Base-by-base conservation (phyloP, 805 yeast species). In the Martiniozyma abietophila region DNA sequence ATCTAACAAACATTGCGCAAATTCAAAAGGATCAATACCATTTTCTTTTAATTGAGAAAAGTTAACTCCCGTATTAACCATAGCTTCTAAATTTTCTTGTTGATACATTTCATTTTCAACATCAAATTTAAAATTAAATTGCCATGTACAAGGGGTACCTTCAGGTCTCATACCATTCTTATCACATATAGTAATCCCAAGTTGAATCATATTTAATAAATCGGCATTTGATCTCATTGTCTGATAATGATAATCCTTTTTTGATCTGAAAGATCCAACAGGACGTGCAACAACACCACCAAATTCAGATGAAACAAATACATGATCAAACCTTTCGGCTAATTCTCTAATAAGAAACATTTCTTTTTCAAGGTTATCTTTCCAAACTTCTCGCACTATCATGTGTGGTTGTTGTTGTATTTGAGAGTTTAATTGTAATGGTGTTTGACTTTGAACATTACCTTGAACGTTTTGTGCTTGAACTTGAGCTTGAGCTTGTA, bases 211-310 rank as follows among this genome's bases (percentile, higher is more conserved):
- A 47, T 80, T 78, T 45, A 88, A 60, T 36, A 92, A 65, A 56
- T 92, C 98, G 4, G 92, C 82, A 54, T 92, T 92, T 8, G 94
- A 69, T 51, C 98, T 71, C 59, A 92, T 69, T 0, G 97, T 89
- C 58, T 92, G 98, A 53, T 89, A 92, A 56, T 92, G 97, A 58
- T 86, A 92, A 56, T 92, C 97, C 17, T 80, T 69, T 11, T 92
- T 82, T 2, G 92, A 76, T 48, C 84, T 75, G 59, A 92, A 92
- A 14, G 83, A 75, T 14, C 98, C 98, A 40, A 92, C 82, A 11
- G 98, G 98, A 48, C 98, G 72, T 3, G 95, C 95, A 18, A 89
- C 80, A 16, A 94, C 83, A 0, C 98, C 98, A 0, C 96, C 96
- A 52, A 92, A 86, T 56, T 92, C 97, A 30, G 94, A 86, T 47